A percentile compares a stretch with the other conserved stretches of the same genome.
Evolutionary conservation across 1,284 basidiomycete species (phyloP).

Genomic region (Pseudozyma hubeiensis): DNA sequence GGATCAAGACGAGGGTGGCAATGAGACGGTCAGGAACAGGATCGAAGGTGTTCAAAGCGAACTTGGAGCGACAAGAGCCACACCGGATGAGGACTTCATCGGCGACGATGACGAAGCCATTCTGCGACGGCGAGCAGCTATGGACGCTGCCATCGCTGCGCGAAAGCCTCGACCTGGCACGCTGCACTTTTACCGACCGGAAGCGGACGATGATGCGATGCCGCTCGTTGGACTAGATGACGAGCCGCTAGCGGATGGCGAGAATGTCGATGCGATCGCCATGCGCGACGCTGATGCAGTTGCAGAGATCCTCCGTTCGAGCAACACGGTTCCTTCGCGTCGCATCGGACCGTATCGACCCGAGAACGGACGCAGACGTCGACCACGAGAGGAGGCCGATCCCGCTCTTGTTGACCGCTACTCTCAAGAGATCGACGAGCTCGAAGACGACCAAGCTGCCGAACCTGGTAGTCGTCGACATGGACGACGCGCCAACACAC

Average conservation of each 20-base stretch:
- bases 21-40: not conserved
- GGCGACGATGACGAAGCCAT: conserved; percentile 39
- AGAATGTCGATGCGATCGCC: conserved; percentile 30
- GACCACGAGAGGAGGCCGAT: conserved; percentile 12
- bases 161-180: conserved; percentile 31
- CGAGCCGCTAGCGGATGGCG: conserved; percentile 9
- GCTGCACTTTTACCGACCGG: conserved; percentile 32
- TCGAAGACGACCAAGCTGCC: conserved; percentile 16
- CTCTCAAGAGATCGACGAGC: conserved; percentile 34
- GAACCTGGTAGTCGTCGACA: conserved; percentile 3
- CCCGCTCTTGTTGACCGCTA: conserved; percentile 7
- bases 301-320: conserved; percentile 13
- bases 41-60: conserved; percentile 10
- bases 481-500: conserved; percentile 14
- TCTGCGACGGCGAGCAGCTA: conserved; percentile 25
- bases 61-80: conserved; percentile 17
- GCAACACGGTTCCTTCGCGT: conserved; percentile 12
- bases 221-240: conserved; percentile 15
- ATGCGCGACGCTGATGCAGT: conserved; percentile 26
- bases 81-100: conserved; percentile 31
- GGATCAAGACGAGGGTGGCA: not conserved
- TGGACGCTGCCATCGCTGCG: conserved; percentile 36
- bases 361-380: not conserved
- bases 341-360: conserved; percentile 46
- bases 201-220: conserved; percentile 21